Conservation (phyloP, 768 basidiomycete genomes). For the Boletus edulis region DNA sequence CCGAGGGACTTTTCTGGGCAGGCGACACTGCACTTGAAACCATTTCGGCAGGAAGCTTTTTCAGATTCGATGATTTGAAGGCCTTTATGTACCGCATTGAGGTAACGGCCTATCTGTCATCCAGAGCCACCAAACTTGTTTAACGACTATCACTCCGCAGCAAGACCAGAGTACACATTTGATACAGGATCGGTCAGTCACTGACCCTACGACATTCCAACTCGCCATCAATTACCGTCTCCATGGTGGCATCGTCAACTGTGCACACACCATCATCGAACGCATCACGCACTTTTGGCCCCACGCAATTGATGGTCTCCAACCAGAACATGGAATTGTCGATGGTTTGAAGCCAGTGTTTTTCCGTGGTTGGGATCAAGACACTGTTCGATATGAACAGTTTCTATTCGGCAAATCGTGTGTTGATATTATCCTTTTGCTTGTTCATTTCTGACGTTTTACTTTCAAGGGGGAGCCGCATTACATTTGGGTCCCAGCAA, state of each 20-base stretch:
- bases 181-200: slow-evolving; percentile 14
- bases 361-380: slow-evolving; percentile 46
- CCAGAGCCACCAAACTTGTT: background rate
- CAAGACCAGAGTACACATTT: slow-evolving; percentile 15
- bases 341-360: slow-evolving; percentile 58
- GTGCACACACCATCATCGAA: slow-evolving; percentile 61
- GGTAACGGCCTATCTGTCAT: slow-evolving; percentile 32
- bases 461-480: slow-evolving; percentile 38
- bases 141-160: slow-evolving; percentile 9
- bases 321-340: slow-evolving; percentile 53
- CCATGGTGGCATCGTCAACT: slow-evolving; percentile 71
- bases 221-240: slow-evolving; percentile 67
- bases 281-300: slow-evolving; percentile 63
- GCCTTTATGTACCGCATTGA: slow-evolving; percentile 64
- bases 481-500: slow-evolving; percentile 65
- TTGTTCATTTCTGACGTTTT: slow-evolving; percentile 7
- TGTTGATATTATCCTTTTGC: background rate
- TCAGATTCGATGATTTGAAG: slow-evolving; percentile 69
- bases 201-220: slow-evolving; percentile 46
- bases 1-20: slow-evolving; percentile 72
- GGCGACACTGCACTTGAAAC: slow-evolving; percentile 83
- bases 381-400: slow-evolving; percentile 47
- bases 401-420: slow-evolving; percentile 55
- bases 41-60: slow-evolving; percentile 69
- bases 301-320: slow-evolving; percentile 57